Evolutionary conservation across 1,139 yeast species (phyloP).

Genomic region (Pichia sp.): DNA sequence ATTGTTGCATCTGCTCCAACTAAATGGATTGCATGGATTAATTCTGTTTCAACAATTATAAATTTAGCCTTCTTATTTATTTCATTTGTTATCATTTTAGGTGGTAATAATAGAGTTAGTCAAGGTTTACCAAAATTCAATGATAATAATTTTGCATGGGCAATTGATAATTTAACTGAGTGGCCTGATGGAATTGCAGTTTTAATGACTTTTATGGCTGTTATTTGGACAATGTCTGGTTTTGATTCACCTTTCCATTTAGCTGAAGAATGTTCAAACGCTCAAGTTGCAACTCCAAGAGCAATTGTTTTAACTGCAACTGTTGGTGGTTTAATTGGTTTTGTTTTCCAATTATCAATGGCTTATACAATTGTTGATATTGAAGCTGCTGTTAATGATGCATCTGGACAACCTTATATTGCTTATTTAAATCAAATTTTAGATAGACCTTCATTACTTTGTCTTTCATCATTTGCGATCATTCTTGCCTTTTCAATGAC

Average conservation of each 20-base stretch:
- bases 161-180: constrained; percentile 54
- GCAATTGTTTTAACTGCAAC: constrained; percentile 63
- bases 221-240: constrained; percentile 74
- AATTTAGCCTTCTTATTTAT: constrained; percentile 49
- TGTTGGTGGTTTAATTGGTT: constrained; percentile 57
- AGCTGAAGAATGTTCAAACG: constrained; percentile 66
- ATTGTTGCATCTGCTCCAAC: constrained; percentile 46
- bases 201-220: constrained; percentile 57
- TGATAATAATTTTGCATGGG: constrained; percentile 48
- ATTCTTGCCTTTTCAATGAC: constrained; percentile 64
- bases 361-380: constrained; percentile 58
- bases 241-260: constrained; percentile 71
- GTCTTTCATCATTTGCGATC: constrained; percentile 55
- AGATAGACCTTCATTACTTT: constrained; percentile 39
- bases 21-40: constrained; percentile 50
- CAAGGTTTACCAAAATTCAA: constrained; percentile 45
- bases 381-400: constrained; percentile 43
- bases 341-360: constrained; percentile 57
- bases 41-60: constrained; percentile 44
- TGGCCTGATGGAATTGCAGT: constrained; percentile 63
- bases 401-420: constrained; percentile 64
- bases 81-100: constrained; percentile 53
- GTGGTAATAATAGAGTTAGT: constrained; percentile 41
- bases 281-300: constrained; percentile 50
- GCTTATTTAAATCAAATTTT: constrained; percentile 50